Base-by-base conservation (phyloP, 73 alveolate species). In the Breviolum minutum region DNA sequence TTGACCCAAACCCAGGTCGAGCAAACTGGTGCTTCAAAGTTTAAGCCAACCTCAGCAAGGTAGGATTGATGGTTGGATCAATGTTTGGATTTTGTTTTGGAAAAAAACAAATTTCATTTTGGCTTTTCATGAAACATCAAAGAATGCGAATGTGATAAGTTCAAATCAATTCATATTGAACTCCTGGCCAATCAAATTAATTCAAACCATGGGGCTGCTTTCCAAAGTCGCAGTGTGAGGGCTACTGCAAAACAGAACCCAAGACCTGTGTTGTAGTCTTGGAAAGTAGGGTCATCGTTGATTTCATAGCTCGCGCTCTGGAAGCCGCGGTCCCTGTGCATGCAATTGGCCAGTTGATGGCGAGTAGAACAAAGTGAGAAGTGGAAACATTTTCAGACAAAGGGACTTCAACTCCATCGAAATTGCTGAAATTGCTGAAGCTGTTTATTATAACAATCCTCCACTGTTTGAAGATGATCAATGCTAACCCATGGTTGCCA, bases 1-100 rank as follows among this genome's bases (percentile, higher is more conserved):
- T 62, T 63, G 17, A 86, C 14, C 95, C 95, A 86, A 0, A 88
- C 71, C 95, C 95, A 88, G 11, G 85, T 88, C 60, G 54, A 8
- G 95, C 95, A 88, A 0, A 88, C 95, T 24, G 95, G 95, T 8
- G 95, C 95, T 32, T 66, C 71, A 54, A 54, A 88, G n/a, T 88
- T 68, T 60, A 88, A 27, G 10, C 95, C 95, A 1, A 60, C 95
- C 95, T 88, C 32, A 30, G 82, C 22, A 60, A 83, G 74, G 70
- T 27, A 14, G 54, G 54, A 22, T 22, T 22, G 77, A 17, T 68
- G 17, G 2, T 68, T 22, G 17, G n/a, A 68, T 14, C 17, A 68
- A 14, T 68, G 74, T 66, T 66, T 66, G 74, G 17, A 17, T 13
- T 66, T 66, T 11, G 24, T 66, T 11, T 11, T 17, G 74, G 74